A percentile compares a stretch with the other conserved stretches of the same genome.
Conservation (phyloP, 2,329 filamentous ascomycete genomes). For the Sodiomyces alkalinus region DNA sequence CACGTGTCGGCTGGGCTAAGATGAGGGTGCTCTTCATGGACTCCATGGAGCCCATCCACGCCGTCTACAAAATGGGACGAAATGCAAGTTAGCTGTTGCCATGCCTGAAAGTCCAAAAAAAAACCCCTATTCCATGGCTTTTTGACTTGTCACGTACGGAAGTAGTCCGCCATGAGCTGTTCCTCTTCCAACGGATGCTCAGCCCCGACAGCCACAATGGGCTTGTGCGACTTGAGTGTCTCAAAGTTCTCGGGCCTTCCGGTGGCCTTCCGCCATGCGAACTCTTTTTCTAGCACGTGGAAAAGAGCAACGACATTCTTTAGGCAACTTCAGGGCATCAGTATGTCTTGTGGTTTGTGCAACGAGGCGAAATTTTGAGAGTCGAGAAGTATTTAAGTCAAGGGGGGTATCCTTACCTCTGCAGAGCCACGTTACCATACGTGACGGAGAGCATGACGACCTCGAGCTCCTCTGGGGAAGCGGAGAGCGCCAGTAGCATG, state of each 20-base stretch:
- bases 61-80: conserved; percentile 51
- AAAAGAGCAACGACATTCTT: conserved; percentile 84
- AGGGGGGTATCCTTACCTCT: conserved; percentile 39
- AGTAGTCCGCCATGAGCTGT: conserved; percentile 67
- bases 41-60: conserved; percentile 59
- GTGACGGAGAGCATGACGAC: conserved; percentile 76
- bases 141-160: conserved; percentile 44
- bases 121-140: background rate
- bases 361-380: background rate
- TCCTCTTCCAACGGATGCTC: conserved; percentile 76
- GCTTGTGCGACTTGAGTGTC: conserved; percentile 56
- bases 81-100: too few relatives aligned
- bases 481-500: conserved; percentile 71
- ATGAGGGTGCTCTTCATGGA: conserved; percentile 61
- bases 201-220: conserved; percentile 74
- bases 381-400: conserved; percentile 1
- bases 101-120: too few relatives aligned
- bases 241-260: conserved; percentile 58
- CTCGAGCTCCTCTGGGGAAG: conserved; percentile 71
- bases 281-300: conserved; percentile 79
- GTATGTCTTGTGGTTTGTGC: background rate
- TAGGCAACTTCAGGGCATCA: conserved; percentile 45
- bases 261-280: conserved; percentile 61
- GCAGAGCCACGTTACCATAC: conserved; percentile 82
- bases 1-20: conserved; percentile 60